Percentiles rank a stretch among this genome's conserved stretches.
phyloP scores from a whole-genome alignment of 176 grass and related monocot genomes.

The Eleusine indica region DNA sequence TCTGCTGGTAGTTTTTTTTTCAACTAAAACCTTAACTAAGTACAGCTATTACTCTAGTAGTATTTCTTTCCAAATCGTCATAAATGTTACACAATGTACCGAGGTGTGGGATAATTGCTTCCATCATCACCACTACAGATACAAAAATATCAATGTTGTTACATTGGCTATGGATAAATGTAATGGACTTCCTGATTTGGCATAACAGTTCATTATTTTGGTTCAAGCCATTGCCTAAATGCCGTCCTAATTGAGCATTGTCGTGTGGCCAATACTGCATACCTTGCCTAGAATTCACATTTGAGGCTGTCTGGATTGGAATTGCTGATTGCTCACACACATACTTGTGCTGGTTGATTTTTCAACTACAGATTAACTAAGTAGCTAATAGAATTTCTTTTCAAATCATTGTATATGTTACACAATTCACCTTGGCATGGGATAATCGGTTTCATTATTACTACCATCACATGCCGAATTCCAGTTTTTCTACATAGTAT shows the following conservation, averaged over 20 bases:
- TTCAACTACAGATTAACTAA: background rate
- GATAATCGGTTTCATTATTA: background rate
- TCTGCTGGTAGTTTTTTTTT: background rate
- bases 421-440: background rate
- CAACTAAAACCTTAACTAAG: no score
- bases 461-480: background rate
- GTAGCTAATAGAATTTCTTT: background rate
- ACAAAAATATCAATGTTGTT: background rate
- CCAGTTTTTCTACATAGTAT: background rate
- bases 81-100: no score
- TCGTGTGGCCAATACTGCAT: background rate
- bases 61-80: no score
- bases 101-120: no score
- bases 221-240: slow-evolving; percentile 5
- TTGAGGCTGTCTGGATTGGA: slow-evolving; percentile 8
- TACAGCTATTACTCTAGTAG: no score
- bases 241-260: background rate
- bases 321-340: background rate
- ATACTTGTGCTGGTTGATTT: background rate
- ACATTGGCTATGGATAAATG: background rate
- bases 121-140: background rate
- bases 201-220: background rate
- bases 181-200: background rate
- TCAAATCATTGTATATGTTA: background rate
- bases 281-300: background rate